phyloP scores from a whole-genome alignment of 345 rosid genomes.

The Crucihimalaya himalaica region DNA sequence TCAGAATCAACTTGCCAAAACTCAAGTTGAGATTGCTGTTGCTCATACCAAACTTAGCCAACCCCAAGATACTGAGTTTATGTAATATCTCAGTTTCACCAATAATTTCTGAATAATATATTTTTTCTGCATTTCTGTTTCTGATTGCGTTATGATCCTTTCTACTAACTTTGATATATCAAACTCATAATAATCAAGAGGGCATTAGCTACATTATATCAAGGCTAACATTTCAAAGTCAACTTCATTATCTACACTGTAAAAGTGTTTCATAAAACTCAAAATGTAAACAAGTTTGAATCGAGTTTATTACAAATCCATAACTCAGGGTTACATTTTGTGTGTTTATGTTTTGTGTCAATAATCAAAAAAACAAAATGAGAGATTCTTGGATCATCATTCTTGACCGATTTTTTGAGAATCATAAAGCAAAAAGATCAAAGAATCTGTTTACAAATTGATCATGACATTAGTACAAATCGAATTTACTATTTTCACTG shows the following conservation, averaged over 20 bases:
- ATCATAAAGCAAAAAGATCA: slow-evolving; percentile 4
- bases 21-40: slow-evolving; percentile 51
- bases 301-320: slow-evolving; percentile 29
- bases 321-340: slow-evolving; percentile 26
- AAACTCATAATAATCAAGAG: not conserved
- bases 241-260: not conserved
- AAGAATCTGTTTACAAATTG: not conserved
- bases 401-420: slow-evolving; percentile 16
- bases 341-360: too few species aligned
- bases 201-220: not conserved
- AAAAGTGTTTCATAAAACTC: not conserved
- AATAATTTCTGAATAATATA: not conserved
- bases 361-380: too few species aligned
- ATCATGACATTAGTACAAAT: not conserved
- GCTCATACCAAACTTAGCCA: slow-evolving; percentile 10
- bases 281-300: slow-evolving; percentile 8
- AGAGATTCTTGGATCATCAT: too few species aligned
- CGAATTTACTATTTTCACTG: not conserved
- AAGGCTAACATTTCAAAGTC: not conserved
- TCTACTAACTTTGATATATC: not conserved
- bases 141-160: not conserved
- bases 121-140: not conserved
- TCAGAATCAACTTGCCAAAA: slow-evolving; percentile 48
- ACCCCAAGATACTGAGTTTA: slow-evolving; percentile 13
- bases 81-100: slow-evolving; percentile 19